Conservation (phyloP, 805 yeast genomes). For the Lipomyces yamadae region DNA sequence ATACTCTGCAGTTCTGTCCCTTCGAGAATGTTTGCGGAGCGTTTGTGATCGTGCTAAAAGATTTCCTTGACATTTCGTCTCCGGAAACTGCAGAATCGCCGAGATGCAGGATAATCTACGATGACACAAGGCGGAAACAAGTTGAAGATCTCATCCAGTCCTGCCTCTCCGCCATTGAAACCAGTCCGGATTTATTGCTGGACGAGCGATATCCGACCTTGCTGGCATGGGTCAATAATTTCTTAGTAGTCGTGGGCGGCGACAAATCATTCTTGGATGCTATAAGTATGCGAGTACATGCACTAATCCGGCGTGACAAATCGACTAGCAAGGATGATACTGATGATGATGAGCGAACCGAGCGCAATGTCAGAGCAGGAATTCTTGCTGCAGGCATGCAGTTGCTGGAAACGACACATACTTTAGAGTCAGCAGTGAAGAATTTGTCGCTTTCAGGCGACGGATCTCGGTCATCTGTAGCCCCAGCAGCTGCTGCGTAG, state of each 20-base stretch:
- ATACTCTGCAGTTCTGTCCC: slow-evolving; percentile 70
- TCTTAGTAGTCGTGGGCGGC: slow-evolving; percentile 24
- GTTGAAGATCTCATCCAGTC: slow-evolving; percentile 24
- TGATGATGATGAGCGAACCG: slow-evolving; percentile 29
- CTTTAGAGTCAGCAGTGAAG: slow-evolving; percentile 1
- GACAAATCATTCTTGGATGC: slow-evolving; percentile 18
- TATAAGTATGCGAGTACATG: slow-evolving; percentile 13
- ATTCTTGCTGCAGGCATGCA: slow-evolving; percentile 21
- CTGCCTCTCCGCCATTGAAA: slow-evolving; percentile 23
- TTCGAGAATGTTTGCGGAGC: slow-evolving; percentile 63
- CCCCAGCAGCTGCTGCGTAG: slow-evolving; percentile 2
- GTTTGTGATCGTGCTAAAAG: slow-evolving; percentile 70
- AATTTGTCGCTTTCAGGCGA: not conserved
- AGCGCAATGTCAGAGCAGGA: slow-evolving; percentile 29
- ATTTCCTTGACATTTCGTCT: slow-evolving; percentile 46
- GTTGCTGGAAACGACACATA: slow-evolving; percentile 1
- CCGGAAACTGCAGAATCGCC: not conserved
- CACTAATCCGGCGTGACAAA: slow-evolving; percentile 15
- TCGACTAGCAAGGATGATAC: slow-evolving; percentile 9
- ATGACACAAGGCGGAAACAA: slow-evolving; percentile 19
- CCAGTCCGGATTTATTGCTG: slow-evolving; percentile 15
- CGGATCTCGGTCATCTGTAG: not conserved
- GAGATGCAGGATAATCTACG: slow-evolving; percentile 16
- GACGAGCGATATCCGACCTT: slow-evolving; percentile 27
- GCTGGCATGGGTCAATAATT: slow-evolving; percentile 34